Evolutionary conservation across 805 yeast genomes (phyloP).

Genomic region (Lachancea lanzarotensis): DNA sequence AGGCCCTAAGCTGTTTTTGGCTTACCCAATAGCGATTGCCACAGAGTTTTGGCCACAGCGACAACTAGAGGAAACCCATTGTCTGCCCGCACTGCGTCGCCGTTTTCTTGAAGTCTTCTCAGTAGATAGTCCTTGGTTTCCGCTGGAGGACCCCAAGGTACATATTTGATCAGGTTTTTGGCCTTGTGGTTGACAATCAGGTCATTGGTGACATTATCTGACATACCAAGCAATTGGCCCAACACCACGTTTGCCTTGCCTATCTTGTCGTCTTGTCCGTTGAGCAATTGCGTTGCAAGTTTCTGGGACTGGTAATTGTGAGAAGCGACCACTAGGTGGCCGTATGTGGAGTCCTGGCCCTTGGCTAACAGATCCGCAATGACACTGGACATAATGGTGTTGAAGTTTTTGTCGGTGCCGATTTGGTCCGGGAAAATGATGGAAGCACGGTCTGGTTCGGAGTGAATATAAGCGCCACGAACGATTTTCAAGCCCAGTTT

Average conservation of each 20-base stretch:
- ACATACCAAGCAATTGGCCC: slow-evolving; percentile 94
- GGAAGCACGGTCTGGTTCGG: slow-evolving; percentile 62
- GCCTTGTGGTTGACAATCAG: slow-evolving; percentile 58
- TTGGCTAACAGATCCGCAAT: slow-evolving; percentile 49
- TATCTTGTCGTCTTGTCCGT: slow-evolving; percentile 24
- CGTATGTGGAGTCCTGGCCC: slow-evolving; percentile 45
- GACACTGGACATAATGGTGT: slow-evolving; percentile 58
- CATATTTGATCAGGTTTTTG: slow-evolving; percentile 81
- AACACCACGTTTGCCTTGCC: slow-evolving; percentile 59
- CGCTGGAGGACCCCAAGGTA: slow-evolving; percentile 95
- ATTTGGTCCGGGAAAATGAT: slow-evolving; percentile 71
- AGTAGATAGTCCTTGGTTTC: slow-evolving; percentile 87
- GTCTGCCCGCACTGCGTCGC: slow-evolving; percentile 84
- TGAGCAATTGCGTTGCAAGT: slow-evolving; percentile 55
- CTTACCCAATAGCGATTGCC: slow-evolving; percentile 1
- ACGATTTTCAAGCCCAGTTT: slow-evolving; percentile 83
- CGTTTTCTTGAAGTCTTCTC: slow-evolving; percentile 91
- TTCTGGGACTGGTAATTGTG: slow-evolving; percentile 79
- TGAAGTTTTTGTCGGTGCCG: slow-evolving; percentile 74
- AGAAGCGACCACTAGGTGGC: slow-evolving; percentile 84
- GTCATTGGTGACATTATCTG: slow-evolving; percentile 78
- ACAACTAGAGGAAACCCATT: slow-evolving; percentile 70
- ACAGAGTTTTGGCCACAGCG: slow-evolving; percentile 40
- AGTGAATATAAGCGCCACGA: slow-evolving; percentile 91
- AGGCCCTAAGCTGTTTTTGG: neutral